Evolutionary conservation across 2,329 filamentous ascomycete genomes (phyloP), one percentile per base, ranked within the genome.

Genomic region (Alternaria gansuensis): DNA sequence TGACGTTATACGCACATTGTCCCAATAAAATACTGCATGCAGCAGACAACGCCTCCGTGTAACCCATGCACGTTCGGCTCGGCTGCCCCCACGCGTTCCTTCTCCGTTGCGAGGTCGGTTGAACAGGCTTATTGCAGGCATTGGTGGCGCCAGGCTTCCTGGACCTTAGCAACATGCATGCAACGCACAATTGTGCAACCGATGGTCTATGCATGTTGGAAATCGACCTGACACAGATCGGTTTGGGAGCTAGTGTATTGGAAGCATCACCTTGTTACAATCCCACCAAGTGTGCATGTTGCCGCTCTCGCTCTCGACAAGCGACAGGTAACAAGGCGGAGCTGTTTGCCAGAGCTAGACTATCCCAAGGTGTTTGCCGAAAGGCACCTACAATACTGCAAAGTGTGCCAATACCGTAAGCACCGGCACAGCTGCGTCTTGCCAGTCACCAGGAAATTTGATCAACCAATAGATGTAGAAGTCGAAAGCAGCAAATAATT

Each of bases 31-130:
- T 44, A 34, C 36, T 41, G 41, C 45, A 26, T 56, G 57, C 51
- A 57, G 57, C 33, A 26, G 33, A 17, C 40, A 26, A 53, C 44
- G 44, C 51, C 50, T 41, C 31, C 46, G 17, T 39, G 17, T 41
- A 31, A 17, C 37, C 34, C 50, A 48, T 29, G 34, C 59, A 28
- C 24, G 34, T 40, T 26, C 56, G 43, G 37, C 31, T 56, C 57
- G 51, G 34, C 34, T 57, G 43, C 59, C 59, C 62, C 62, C 59
- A 62, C 62, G 26, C 39, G 29, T 57, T 52, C 29, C 21, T 36
- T 36, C 14, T 14, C 33, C 48, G 48, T 39, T 50, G 23, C 33
- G 11, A 50, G 13, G 23, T n/a, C 29, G 44, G 29, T 36, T 5
- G 3, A 24, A 26, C 5, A 34, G 29, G 29, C 33, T 44, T 5